Percentiles rank a stretch among this genome's conserved stretches.
Evolutionary conservation across 228 moss, liverwort and hornwort genomes (phyloP).

Genomic region (Sphagnum fallax): DNA sequence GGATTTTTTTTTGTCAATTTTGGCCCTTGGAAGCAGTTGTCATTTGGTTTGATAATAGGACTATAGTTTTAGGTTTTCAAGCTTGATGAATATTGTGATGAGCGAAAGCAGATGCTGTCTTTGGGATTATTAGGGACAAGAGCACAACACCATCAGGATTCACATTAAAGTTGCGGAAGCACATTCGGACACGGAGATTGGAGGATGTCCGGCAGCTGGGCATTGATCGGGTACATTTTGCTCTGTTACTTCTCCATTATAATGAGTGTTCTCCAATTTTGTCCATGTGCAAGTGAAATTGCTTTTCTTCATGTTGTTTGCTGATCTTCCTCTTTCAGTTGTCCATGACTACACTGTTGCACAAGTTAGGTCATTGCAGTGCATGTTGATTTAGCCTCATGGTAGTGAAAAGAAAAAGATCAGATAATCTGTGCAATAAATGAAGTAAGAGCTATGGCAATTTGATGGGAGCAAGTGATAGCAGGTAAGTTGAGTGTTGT

Average conservation of each 20-base stretch:
- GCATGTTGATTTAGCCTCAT: too few species aligned
- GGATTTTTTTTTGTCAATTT: neutral
- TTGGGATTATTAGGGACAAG: constrained; percentile 55
- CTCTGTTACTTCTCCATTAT: neutral
- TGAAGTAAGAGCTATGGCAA: too few species aligned
- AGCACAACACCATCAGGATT: constrained; percentile 89
- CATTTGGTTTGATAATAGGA: constrained; percentile 1
- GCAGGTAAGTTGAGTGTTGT: too few species aligned
- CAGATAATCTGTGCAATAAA: neutral
- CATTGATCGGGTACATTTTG: constrained; percentile 56
- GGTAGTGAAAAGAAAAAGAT: too few species aligned
- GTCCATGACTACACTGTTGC: neutral
- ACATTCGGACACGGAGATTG: constrained; percentile 74
- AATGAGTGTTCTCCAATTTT: too few species aligned
- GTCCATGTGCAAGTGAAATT: too few species aligned
- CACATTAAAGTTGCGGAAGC: constrained; percentile 85
- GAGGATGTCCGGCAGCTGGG: constrained; percentile 94
- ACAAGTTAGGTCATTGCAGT: too few species aligned
- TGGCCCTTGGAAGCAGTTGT: neutral
- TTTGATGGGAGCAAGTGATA: too few species aligned
- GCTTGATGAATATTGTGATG: too few species aligned
- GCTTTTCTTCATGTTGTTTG: neutral
- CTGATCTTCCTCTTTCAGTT: neutral
- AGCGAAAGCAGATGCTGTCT: too few species aligned
- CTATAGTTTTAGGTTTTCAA: neutral